These are phyloP conservation scores for Cyberlindnera amylophila DNA, from an alignment of 805 yeast species.

Conservation along the genomic window DNA sequence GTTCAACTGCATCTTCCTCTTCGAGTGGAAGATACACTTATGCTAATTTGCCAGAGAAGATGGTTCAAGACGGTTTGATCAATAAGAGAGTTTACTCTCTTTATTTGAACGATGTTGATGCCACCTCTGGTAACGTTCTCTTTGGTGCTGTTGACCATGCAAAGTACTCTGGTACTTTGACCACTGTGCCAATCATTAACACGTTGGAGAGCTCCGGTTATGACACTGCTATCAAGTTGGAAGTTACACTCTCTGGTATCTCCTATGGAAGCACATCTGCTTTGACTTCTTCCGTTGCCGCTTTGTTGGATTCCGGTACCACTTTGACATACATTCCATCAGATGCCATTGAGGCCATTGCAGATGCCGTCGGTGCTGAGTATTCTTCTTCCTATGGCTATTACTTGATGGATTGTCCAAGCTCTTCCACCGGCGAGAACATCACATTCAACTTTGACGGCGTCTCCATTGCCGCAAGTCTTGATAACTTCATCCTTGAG, in stretches of 20 bases:
- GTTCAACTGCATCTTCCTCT: constrained; percentile 18
- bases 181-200: constrained; percentile 42
- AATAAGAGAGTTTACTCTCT: constrained; percentile 57
- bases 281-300: constrained; percentile 19
- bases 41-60: constrained; percentile 60
- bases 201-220: constrained; percentile 30
- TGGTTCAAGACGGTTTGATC: constrained; percentile 57
- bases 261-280: constrained; percentile 6
- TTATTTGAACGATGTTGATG: constrained; percentile 44
- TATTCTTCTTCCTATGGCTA: constrained; percentile 40
- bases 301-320: constrained; percentile 44
- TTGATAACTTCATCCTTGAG: constrained; percentile 31
- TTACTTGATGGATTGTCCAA: constrained; percentile 44
- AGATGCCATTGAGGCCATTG: constrained; percentile 33
- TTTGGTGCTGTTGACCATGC: constrained; percentile 73
- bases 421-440: constrained; percentile 13
- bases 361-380: constrained; percentile 38
- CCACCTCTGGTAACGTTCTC: constrained; percentile 49
- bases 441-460: constrained; percentile 51
- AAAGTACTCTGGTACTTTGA: constrained; percentile 51
- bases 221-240: constrained; percentile 40
- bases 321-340: constrained; percentile 43
- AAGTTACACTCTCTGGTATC: constrained; percentile 38
- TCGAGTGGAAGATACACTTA: constrained; percentile 37
- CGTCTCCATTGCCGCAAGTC: constrained; percentile 47